Conservation (phyloP, 2,329 filamentous ascomycete genomes). For the Colletotrichum phormii region DNA sequence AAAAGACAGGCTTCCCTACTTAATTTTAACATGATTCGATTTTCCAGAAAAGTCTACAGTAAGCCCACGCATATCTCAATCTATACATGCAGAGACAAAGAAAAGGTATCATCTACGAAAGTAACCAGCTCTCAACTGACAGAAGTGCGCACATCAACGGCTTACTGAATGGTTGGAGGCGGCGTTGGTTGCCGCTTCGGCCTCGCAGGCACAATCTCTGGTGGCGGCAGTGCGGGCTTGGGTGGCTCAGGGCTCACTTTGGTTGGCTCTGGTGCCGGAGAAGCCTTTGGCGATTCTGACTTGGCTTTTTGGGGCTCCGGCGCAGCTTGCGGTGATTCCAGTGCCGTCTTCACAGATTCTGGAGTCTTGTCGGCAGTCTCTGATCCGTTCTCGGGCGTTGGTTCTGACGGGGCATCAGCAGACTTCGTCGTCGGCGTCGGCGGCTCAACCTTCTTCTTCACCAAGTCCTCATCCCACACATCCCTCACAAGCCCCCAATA, state of each 20-base stretch:
- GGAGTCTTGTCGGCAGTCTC: background rate
- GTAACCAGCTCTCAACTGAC: background rate
- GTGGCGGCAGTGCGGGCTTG: background rate
- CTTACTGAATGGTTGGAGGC: slow-evolving; percentile 27
- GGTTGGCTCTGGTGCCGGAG: background rate
- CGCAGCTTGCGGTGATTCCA: background rate
- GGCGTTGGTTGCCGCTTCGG: slow-evolving; percentile 24
- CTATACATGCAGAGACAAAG: background rate
- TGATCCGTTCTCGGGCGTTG: background rate
- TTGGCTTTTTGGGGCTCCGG: background rate
- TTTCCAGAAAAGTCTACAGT: background rate
- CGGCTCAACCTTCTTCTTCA: background rate
- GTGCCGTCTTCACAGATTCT: background rate
- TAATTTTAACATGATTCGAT: background rate
- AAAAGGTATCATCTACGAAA: background rate
- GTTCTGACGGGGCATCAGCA: background rate
- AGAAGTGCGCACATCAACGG: background rate
- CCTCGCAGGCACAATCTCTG: background rate
- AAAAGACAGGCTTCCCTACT: background rate
- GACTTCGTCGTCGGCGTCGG: background rate
- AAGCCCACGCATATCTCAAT: background rate
- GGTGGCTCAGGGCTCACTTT: background rate
- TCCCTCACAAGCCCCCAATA: slow-evolving; percentile 63
- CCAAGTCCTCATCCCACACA: slow-evolving; percentile 54
- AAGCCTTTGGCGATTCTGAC: background rate